Evolutionary conservation across 202 grass and related monocot species (phyloP), one percentile per base, ranked within the genome.

Genomic region (Elaeis oleifera): DNA sequence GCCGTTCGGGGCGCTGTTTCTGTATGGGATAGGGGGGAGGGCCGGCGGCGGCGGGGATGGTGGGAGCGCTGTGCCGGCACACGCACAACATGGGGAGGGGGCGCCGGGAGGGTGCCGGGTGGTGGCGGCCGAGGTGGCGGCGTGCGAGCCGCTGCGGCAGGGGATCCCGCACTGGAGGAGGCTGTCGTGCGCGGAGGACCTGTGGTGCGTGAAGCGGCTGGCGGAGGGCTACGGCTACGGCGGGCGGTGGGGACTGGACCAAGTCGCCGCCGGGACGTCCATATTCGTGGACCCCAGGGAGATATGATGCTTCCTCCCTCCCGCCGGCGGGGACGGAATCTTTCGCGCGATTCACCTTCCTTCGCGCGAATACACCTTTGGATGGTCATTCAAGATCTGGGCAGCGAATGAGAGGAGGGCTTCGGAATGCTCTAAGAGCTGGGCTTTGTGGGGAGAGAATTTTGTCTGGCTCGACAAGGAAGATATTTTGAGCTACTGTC

Each of bases 241-340:
- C 20, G 81, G 84, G 52, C 71, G 64, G 81, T 96, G 61, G 84
- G 0, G 92, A 97, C 63, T 97, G 92, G 92, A 97, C 77, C 26
- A 97, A 86, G 69, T 80, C 84, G 54, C 56, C 55, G 8, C 66
- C 92, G 0, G 75, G 29, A 26, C 32, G 50, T 86, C 84, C 65
- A 89, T 97, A 58, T 97, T 97, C 61, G 58, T 97, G 57, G 92
- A 97, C 69, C 92, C 92, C 1, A 91, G 92, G 59, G 92, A 99
- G 76, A 71, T 99, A 48, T 99, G 58, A 80, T 44, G 1, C 11
- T 44, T 13, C 9, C 36, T 13, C 36, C 28, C 5, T 5, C 28
- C 28, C 28, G 28, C 28, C 28, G 28, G 5, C 5, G 0, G 1
- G 5, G 5, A 1, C 5, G 28, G 28, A 1, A 31, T 6, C 28